phyloP scores from a whole-genome alignment of 257 asterid genomes.

The Rhazya stricta region DNA sequence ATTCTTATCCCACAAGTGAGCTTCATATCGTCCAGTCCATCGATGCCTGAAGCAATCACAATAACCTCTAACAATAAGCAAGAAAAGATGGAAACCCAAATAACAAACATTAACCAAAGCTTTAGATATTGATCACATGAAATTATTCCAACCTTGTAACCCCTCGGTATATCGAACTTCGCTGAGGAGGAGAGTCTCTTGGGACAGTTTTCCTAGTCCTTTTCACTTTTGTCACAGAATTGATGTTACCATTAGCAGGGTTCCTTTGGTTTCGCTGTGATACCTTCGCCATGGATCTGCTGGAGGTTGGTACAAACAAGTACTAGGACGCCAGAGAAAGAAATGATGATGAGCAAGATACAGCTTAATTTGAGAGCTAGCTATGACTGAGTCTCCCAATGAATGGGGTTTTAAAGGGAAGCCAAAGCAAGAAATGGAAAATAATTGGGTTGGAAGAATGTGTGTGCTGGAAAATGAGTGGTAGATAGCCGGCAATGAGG shows the following conservation, averaged over 20 bases:
- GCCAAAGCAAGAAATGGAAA: not conserved
- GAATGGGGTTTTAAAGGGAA: slow-evolving; percentile 49
- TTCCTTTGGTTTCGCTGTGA: slow-evolving; percentile 39
- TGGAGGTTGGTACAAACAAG: slow-evolving; percentile 11
- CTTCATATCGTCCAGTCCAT: slow-evolving; percentile 89
- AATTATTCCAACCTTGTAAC: slow-evolving; percentile 54
- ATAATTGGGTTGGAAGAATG: slow-evolving; percentile 9
- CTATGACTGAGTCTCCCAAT: slow-evolving; percentile 53
- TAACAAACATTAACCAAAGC: too few relatives aligned
- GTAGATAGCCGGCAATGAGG: slow-evolving; percentile 50
- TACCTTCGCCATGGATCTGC: slow-evolving; percentile 50
- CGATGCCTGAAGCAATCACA: slow-evolving; percentile 48
- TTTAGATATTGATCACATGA: not conserved
- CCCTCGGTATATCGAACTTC: slow-evolving; percentile 76
- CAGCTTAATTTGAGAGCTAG: not conserved
- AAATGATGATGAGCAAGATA: not conserved
- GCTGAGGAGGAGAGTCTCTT: slow-evolving; percentile 77
- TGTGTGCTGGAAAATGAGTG: slow-evolving; percentile 45
- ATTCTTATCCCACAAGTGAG: slow-evolving; percentile 91
- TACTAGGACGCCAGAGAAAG: slow-evolving; percentile 9
- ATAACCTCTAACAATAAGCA: not conserved
- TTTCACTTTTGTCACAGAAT: slow-evolving; percentile 41
- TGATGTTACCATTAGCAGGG: slow-evolving; percentile 20
- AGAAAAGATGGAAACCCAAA: not conserved
- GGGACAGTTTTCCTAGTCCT: slow-evolving; percentile 82